Conservation (phyloP, 1,284 basidiomycete genomes). For the Ustilago sp. region DNA sequence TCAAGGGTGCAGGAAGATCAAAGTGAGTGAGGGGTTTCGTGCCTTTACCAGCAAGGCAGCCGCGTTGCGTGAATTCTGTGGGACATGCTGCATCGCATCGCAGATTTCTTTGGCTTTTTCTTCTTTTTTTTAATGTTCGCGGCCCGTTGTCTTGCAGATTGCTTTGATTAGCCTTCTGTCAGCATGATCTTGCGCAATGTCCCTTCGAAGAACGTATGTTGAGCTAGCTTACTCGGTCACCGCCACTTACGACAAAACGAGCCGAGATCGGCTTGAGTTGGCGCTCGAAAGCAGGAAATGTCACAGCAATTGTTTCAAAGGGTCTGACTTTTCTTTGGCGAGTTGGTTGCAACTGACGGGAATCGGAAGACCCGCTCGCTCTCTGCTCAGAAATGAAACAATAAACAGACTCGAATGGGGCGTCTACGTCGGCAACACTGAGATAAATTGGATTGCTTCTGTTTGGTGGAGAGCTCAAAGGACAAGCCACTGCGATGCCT, state of each 20-base stretch:
- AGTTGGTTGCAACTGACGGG: background rate
- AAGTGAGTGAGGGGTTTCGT: background rate
- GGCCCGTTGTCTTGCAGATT: background rate
- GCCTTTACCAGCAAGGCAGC: conserved; percentile 5
- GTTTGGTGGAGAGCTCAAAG: conserved; percentile 1
- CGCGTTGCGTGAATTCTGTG: conserved; percentile 16
- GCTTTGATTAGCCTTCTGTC: conserved; percentile 2
- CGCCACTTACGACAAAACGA: background rate
- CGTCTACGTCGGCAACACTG: background rate
- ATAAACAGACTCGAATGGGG: background rate
- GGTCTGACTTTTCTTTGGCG: background rate
- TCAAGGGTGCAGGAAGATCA: conserved; percentile 5
- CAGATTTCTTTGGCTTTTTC: background rate
- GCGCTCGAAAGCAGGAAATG: background rate
- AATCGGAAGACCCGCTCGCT: conserved; percentile 2
- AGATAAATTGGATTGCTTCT: background rate
- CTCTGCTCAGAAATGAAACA: background rate
- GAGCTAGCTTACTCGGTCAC: background rate
- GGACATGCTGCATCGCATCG: background rate
- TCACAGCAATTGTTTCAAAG: background rate
- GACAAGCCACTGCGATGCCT: background rate
- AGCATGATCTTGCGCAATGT: background rate
- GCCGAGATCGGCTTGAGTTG: background rate
- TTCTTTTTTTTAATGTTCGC: background rate
- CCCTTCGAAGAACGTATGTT: too few species aligned